These are phyloP conservation scores for Leishmania arabica DNA, from an alignment of 208 protist genomes.

Conservation along the genomic window DNA sequence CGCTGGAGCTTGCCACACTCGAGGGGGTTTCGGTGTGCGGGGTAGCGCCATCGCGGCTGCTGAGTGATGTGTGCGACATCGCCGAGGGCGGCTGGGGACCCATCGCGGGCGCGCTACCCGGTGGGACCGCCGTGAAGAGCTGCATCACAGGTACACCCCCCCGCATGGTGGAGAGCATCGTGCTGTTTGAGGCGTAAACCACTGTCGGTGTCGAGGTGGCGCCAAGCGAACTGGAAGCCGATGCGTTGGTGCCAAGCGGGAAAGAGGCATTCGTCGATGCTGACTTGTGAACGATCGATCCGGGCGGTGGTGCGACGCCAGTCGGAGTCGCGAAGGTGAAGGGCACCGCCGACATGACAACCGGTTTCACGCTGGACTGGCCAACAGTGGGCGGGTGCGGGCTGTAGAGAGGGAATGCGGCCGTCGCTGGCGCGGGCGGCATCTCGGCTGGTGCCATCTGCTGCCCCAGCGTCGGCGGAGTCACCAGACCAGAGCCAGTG, in stretches of 20 bases:
- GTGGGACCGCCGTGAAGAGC: slow-evolving; percentile 10
- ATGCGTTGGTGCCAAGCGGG: slow-evolving; percentile 7
- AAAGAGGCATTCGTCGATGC: slow-evolving; percentile 10
- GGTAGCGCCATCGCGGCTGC: slow-evolving; percentile 12
- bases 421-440: not conserved
- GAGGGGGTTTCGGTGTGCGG: slow-evolving; percentile 23
- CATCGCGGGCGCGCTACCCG: not conserved
- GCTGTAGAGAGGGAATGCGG: slow-evolving; percentile 8
- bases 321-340: slow-evolving; percentile 24
- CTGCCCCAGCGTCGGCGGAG: slow-evolving; percentile 11
- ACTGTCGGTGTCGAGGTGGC: slow-evolving; percentile 14
- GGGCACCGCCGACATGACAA: slow-evolving; percentile 10
- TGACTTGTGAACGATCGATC: not conserved
- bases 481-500: slow-evolving; percentile 22
- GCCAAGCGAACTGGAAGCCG: slow-evolving; percentile 23
- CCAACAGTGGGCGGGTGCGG: slow-evolving; percentile 7
- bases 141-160: slow-evolving; percentile 26
- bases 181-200: slow-evolving; percentile 17
- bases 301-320: not conserved
- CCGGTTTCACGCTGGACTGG: not conserved
- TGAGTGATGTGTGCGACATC: slow-evolving; percentile 22
- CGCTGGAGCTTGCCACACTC: slow-evolving; percentile 16
- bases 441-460: not conserved
- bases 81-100: slow-evolving; percentile 15
- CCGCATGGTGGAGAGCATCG: slow-evolving; percentile 18